Percentiles rank a stretch among this genome's conserved stretches.
phyloP scores from a whole-genome alignment of 306 rosid species.

The Hippophae tibetana region DNA sequence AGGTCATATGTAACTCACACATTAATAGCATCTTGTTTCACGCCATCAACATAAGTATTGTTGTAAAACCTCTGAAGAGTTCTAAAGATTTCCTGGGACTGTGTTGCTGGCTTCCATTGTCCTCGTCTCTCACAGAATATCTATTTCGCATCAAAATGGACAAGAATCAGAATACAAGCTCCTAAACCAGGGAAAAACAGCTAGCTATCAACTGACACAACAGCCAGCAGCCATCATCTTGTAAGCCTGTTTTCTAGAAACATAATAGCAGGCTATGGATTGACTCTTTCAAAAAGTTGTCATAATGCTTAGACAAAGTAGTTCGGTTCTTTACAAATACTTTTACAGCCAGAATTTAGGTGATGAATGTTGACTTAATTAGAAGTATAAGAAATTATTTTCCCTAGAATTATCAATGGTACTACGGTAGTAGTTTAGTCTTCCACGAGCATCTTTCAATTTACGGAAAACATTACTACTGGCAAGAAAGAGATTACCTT shows the following conservation, averaged over 20 bases:
- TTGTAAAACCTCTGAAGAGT: conserved; percentile 82
- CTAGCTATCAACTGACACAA: neutral
- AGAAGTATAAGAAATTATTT: too few relatives aligned
- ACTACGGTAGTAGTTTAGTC: too few relatives aligned
- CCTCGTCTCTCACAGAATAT: conserved; percentile 93
- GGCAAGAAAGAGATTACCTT: conserved; percentile 45
- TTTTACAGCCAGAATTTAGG: neutral
- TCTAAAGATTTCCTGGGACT: conserved; percentile 81
- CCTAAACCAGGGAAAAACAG: neutral
- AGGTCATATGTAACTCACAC: conserved; percentile 38
- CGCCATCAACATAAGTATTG: conserved; percentile 67
- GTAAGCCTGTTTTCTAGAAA: neutral
- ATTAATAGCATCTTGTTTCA: conserved; percentile 79
- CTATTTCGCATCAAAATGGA: conserved; percentile 27
- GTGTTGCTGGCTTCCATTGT: conserved; percentile 93
- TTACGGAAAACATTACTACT: neutral
- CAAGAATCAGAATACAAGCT: too few relatives aligned
- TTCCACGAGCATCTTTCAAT: too few relatives aligned
- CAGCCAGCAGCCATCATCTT: neutral
- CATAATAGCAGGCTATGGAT: neutral
- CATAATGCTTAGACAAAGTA: neutral
- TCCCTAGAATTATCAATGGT: too few relatives aligned
- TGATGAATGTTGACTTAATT: too few relatives aligned
- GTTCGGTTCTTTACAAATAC: neutral
- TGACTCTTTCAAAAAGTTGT: neutral